phyloP scores from a whole-genome alignment of 1,139 yeast species.

The Lodderomyces pseudojiufengensis region DNA sequence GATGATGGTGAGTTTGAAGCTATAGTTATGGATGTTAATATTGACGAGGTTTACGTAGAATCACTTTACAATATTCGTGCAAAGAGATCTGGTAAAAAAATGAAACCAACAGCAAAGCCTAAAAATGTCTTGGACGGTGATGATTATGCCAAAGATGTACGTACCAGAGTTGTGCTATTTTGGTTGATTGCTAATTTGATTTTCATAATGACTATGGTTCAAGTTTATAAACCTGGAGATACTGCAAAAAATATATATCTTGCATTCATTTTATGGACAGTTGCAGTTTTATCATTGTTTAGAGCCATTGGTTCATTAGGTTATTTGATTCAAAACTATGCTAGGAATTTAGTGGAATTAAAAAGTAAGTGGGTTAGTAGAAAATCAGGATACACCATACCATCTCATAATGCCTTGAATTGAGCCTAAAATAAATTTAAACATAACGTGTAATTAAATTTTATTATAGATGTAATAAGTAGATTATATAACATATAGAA shows the following conservation, averaged over 20 bases:
- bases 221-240: constrained; percentile 66
- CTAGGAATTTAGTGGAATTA: constrained; percentile 39
- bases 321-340: constrained; percentile 49
- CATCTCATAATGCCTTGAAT: constrained; percentile 35
- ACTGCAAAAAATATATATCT: constrained; percentile 64
- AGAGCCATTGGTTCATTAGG: constrained; percentile 76
- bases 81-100: constrained; percentile 60
- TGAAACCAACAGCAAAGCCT: constrained; percentile 43
- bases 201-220: constrained; percentile 81
- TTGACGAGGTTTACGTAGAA: constrained; percentile 81
- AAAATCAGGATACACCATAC: constrained; percentile 34
- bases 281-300: constrained; percentile 74
- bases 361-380: constrained; percentile 42
- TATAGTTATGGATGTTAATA: constrained; percentile 84
- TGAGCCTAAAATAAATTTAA: constrained; percentile 6
- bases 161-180: constrained; percentile 87
- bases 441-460: no score
- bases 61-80: constrained; percentile 72
- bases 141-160: constrained; percentile 90
- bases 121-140: constrained; percentile 53
- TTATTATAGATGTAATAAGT: no score
- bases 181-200: constrained; percentile 85
- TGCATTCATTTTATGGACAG: constrained; percentile 85
- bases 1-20: constrained; percentile 74
- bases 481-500: no score